These are phyloP conservation scores for Fusarium globosum DNA, from an alignment of 2,329 filamentous ascomycete species.

Conservation along the genomic window DNA sequence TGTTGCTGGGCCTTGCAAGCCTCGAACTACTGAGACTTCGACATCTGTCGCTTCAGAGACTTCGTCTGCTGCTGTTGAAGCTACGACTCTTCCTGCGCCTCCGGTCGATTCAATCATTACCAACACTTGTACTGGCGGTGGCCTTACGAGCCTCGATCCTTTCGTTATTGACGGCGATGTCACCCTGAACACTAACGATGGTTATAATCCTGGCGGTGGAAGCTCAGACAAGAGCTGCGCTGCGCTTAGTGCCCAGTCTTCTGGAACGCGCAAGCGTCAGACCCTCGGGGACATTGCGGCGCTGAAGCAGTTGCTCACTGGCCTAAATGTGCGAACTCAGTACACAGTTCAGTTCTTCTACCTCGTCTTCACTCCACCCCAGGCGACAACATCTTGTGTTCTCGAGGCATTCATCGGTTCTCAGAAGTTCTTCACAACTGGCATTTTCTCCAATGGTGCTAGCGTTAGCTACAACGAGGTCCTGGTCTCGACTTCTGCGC, in stretches of 20 bases:
- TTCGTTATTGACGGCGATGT: background rate
- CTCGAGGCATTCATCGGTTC: conserved; percentile 23
- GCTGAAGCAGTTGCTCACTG: conserved; percentile 8
- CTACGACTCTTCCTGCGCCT: background rate
- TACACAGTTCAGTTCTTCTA: conserved; percentile 40
- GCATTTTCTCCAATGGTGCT: background rate
- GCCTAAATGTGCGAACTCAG: conserved; percentile 7
- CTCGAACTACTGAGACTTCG: background rate
- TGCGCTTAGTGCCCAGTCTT: background rate
- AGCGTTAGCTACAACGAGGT: background rate
- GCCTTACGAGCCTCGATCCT: background rate
- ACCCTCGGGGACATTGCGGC: background rate
- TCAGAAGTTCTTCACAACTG: conserved; percentile 1
- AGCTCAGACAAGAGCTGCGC: conserved; percentile 6
- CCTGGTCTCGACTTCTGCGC: conserved; percentile 1
- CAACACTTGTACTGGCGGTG: conserved; percentile 13
- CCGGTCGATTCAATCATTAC: background rate
- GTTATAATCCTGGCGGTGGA: background rate
- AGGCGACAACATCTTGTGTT: conserved; percentile 2
- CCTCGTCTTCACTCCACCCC: background rate
- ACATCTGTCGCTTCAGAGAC: background rate
- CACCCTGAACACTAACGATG: background rate
- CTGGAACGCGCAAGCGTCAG: conserved; percentile 1
- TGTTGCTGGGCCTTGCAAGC: conserved; percentile 28
- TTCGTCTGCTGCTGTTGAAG: background rate